These are phyloP conservation scores for Kwoniella shivajii DNA, from an alignment of 1,284 basidiomycete genomes.

Conservation along the genomic window DNA sequence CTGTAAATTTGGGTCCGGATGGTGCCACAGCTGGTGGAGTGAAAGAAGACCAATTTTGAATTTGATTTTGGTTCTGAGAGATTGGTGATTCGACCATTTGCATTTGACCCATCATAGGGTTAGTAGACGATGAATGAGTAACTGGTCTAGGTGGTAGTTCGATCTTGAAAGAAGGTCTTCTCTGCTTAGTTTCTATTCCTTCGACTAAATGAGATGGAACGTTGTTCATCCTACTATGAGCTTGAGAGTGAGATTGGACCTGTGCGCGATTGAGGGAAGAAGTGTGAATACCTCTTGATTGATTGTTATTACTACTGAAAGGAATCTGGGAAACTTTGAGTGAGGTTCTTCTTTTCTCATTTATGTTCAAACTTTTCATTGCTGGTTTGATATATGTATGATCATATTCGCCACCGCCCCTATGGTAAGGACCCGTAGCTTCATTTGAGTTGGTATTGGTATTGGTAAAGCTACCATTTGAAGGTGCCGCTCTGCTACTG, in stretches of 20 bases:
- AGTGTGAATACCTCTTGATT: slow-evolving; percentile 1
- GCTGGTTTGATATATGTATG: background rate
- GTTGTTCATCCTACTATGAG: background rate
- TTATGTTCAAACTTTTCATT: slow-evolving; percentile 8
- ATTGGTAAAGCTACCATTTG: background rate
- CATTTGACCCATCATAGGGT: too few species aligned
- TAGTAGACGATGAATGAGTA: background rate
- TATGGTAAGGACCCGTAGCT: background rate
- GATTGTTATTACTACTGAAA: background rate
- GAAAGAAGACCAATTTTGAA: too few species aligned
- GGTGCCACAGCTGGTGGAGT: too few species aligned
- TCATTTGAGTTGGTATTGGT: background rate
- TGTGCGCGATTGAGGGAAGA: background rate
- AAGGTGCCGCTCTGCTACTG: background rate
- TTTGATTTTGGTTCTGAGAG: too few species aligned
- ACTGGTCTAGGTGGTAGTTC: slow-evolving; percentile 21
- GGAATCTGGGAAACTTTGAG: slow-evolving; percentile 17
- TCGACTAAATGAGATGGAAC: background rate
- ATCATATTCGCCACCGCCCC: background rate
- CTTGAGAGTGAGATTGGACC: background rate
- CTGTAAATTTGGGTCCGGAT: slow-evolving; percentile 10
- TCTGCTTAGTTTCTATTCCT: background rate
- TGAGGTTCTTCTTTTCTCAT: slow-evolving; percentile 8
- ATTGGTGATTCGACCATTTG: background rate
- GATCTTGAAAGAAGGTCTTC: slow-evolving; percentile 26